A percentile compares a stretch with the other conserved stretches of the same genome.
Conservation (phyloP, 2,329 filamentous ascomycete genomes). For the Nannizziopsis arthrosporioides region DNA sequence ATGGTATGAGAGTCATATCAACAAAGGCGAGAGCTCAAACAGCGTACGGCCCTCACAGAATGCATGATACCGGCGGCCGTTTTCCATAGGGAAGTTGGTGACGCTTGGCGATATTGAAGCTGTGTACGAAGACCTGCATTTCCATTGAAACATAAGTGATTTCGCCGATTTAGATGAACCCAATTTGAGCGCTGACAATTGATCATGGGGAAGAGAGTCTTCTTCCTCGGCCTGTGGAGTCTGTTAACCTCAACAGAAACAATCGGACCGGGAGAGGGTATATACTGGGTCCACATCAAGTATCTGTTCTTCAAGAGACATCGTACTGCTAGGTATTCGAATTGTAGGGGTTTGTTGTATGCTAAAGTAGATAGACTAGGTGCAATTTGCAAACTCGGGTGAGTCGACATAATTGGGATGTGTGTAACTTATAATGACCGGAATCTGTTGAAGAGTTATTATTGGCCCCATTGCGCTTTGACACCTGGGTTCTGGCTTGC, state of each 20-base stretch:
- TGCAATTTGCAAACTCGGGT: too few species aligned
- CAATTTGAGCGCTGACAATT: slow-evolving; percentile 3
- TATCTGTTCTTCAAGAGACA: slow-evolving; percentile 1
- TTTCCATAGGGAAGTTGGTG: slow-evolving; percentile 22
- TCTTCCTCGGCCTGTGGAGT: neutral
- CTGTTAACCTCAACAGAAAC: neutral
- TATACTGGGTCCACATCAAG: slow-evolving; percentile 7
- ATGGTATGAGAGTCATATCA: neutral
- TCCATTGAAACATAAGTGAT: neutral
- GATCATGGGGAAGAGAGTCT: slow-evolving; percentile 6
- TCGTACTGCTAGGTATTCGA: neutral
- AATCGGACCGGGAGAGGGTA: neutral
- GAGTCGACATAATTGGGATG: too few species aligned
- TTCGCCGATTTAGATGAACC: neutral
- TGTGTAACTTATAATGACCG: too few species aligned
- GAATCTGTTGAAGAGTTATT: too few species aligned
- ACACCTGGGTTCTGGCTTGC: too few species aligned
- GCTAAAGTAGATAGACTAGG: too few species aligned
- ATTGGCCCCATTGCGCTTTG: too few species aligned
- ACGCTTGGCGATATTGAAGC: slow-evolving; percentile 13
- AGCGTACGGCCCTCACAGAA: slow-evolving; percentile 16
- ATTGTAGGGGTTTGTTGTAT: too few species aligned
- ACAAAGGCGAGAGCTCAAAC: neutral
- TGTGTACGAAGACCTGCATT: slow-evolving; percentile 10
- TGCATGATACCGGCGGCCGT: slow-evolving; percentile 20